Base-by-base conservation (phyloP, 164 flowering plant genomes). In the Dillenia turbinata region DNA sequence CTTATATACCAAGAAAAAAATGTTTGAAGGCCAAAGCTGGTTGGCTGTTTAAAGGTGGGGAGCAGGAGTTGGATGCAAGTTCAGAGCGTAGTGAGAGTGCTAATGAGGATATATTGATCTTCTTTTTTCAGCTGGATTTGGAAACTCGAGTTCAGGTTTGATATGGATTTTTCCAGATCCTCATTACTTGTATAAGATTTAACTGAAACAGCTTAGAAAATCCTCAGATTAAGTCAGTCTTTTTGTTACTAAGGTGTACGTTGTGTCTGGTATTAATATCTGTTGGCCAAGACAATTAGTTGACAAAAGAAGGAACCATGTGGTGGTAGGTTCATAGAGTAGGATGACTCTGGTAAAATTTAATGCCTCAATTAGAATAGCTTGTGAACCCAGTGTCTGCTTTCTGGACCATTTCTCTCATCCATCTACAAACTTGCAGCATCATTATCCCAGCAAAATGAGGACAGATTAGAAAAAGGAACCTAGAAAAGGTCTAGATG, bases 111-210 rank as follows among this genome's bases (percentile, higher is more conserved):
- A 86, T 94, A 17, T 67, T 94, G 73, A 73, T 94, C 46, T 94
- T 94, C 89, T 89, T 87, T 71, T 90, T 88, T 63, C 92, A 87
- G 86, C 69, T 94, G 50, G 95, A 94, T 70, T 76, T 94, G 83
- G 90, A 86, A 5, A 94, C 96, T 48, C 82, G 86, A 57, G 89
- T 85, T 33, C 98, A 93, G 96, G 98, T 93, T 66, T 67, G 60
- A 16, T 15, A 15, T 54, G 16, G 17, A 12, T 0, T 47, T 9
- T 54, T 59, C 46, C 40, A 2, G 14, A 3, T 16, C 16, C 55
- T 44, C 13, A 10, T 49, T 0, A 52, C 62, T 43, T 49, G 47
- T 10, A 12, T 22, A 19, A 19, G 22, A 19, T 19, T 19, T 19
- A 19, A 0, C 17, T 8, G 15, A 46, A 47, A 15, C 47, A 47